Base-by-base conservation (phyloP, 2,329 filamentous ascomycete species). In the Fusarium pseudoanthophilum region DNA sequence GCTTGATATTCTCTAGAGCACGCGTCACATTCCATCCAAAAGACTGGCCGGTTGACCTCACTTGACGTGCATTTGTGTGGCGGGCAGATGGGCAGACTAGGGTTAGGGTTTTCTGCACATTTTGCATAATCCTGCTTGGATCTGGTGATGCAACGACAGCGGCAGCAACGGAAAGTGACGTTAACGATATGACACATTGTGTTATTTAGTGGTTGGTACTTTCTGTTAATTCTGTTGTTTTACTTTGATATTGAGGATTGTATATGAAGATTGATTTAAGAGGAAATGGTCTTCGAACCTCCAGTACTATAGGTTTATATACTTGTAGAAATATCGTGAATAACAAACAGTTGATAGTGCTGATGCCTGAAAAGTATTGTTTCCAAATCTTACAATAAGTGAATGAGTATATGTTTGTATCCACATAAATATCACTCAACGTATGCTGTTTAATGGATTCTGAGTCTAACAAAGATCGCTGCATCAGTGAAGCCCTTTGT, bases 311-410 rank as follows among this genome's bases (percentile, higher is more conserved):
- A 30, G 15, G 24, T n/a, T 30, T 40, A 55, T 55, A 40, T 55
- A 55, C 4, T n/a, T 30, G 4, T 4, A 8, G 7, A 1, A 40
- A 14, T 18, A 28, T n/a, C 7, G 34, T 55, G 51, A 55, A 55
- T 40, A 30, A 20, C 16, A 34, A 51, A 24, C 30, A 34, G 4
- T 1, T 11, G 1, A 10, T 14, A 2, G 2, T 24, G 3, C 7
- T 20, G 8, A 13, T 5, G 3, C 5, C 8, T 5, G 2, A 18
- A 11, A 7, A 5, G 4, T 7, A 4, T n/a, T 14, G 3, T 7
- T 7, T 51, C 2, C 1, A 32, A 18, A 7, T 51, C 4, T 14
- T 11, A 7, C 7, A 16, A 34, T 34, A 1, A 51, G 18, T 37
- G 32, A 36, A 26, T 34, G 7, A 37, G 13, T 5, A 6, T 7